Base-by-base conservation (phyloP, 768 basidiomycete genomes). In the Russula ochroleuca region DNA sequence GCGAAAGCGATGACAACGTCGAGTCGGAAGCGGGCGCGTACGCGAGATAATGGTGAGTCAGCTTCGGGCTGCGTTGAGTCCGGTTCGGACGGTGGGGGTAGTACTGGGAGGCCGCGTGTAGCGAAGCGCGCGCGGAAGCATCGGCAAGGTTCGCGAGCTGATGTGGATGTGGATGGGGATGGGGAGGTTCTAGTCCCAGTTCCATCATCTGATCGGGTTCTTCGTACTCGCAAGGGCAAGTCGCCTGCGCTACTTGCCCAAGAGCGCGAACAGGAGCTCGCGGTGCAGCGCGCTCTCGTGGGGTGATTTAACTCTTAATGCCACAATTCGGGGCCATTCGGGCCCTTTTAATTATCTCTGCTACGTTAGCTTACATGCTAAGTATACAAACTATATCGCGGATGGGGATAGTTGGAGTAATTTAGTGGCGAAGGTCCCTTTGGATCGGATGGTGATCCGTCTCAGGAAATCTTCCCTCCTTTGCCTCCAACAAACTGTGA, bases 101-200 rank as follows among this genome's bases (percentile, higher is more conserved):
- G 35, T 6, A 14, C n/a, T 6, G 25, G 25, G 61, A 25, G 14
- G 23, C 45, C 43, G 25, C 52, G 45, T 17, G 51, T 19, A 19
- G 33, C 52, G 31, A 59, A 51, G 62, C 58, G 57, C 37, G 59
- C 45, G 67, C 64, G 41, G 67, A 70, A 41, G 28, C 51, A 43
- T 3, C 33, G 59, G 69, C 66, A n/a, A 65, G 63, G 28, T 61
- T 62, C 43, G 67, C 62, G 71, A 70, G 52, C 72, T 69, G 70
- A 78, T 21, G 33, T 54, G 43, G 35, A 35, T 35, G 35, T 7
- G 10, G 35, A 35, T 35, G 41, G 13, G 3, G 31, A 31, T 33
- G 45, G 23, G 19, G 58, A n/a, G 14, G n/a, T 14, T 57, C 55
- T 19, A 6, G 43, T 14, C 31, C 41, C 28, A 10, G 13, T 17